Base-by-base conservation (phyloP, 495 filamentous ascomycete genomes). In the Neurospora terricola region DNA sequence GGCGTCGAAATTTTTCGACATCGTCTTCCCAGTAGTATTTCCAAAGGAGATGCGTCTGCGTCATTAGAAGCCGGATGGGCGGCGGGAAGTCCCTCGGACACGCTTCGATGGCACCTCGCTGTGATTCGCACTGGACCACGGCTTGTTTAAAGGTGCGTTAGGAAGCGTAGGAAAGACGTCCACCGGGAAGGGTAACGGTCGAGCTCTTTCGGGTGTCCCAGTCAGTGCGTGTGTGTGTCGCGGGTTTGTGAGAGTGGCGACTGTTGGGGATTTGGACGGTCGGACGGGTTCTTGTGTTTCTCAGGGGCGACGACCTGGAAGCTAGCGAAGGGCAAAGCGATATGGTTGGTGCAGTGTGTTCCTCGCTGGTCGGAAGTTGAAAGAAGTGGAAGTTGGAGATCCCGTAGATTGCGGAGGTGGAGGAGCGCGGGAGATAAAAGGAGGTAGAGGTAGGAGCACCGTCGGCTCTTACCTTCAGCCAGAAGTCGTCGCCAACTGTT, bases 1-100 rank as follows among this genome's bases (percentile, higher is more conserved):
- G 87, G 82, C 90, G 90, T 84, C 90, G 90, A 85, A 99, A 98
- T 79, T 83, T 89, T 78, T 95, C 93, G 86, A 95, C 91, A 86
- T 99, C 93, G 90, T 97, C 92, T 87, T 97, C 91, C 83, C 95
- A 91, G 81, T 94, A 99, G 82, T 87, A 93, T 85, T 93, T 92
- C 95, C 96, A 98, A 80, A 99, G 90, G 86, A 92, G 90, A 84
- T 91, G 91, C 88, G 92, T 97, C 96, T 91, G 91, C 88, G 92
- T 97, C 96, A 98, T 99, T 90, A 90, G 91, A 87, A 66, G 84
- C 80, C 83, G 79, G 78, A 77, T 73, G 80, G 78, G 71, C 73
- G 71, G 79, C 72, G 75, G 73, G 75, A 69, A 45, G 78, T 75
- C 76, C 70, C 72, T 77, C 85, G 84, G 86, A 72, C 69, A 87